Evolutionary conservation across 2,329 filamentous ascomycete species (phyloP), one percentile per base, ranked within the genome.

Genomic region (Aphanocladium album): DNA sequence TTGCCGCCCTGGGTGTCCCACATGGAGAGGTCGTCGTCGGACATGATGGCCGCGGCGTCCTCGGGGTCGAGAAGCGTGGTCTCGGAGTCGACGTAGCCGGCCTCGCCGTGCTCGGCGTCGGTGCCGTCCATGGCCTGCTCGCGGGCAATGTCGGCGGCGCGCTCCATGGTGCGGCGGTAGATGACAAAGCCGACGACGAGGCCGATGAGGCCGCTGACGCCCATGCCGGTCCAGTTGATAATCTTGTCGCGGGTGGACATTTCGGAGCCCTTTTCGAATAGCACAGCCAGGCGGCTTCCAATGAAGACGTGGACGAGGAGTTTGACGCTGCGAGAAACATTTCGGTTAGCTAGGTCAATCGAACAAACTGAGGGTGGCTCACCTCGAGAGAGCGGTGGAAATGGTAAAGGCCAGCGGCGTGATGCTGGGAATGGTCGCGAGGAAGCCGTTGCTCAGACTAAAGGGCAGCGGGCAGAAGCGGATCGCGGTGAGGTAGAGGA

Each of bases 221-320:
- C 70, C 73, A 98, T 97, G 76, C 87, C 89, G 25, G 88, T 74
- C 72, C 96, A 96, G 75, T 95, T 96, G 68, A 98, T 79, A 30
- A 86, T 81, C 73, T 93, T 95, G 64, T 90, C 90, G 64, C 82
- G 81, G 3, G 83, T 75, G 62, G 89, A 87, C 93, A 98, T 97
- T 66, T 89, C 84, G 70, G 90, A 91, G 64, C 88, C 89, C 60
- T 85, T 83, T 68, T 96, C 90, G n/a, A 90, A 91, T 37, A 99
- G 85, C 57, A 88, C 80, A 49, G 91, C 91, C 17, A 99, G 79
- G 60, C 92, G 84, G 69, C 85, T 88, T 63, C 95, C 95, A 68
- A 99, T 91, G 76, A 97, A 99, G 67, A 96, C 86, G 71, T 96
- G 91, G 55, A 99, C 87, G 62, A 98, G 80, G 19, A 99, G 80